These are phyloP conservation scores for Moesziomyces aphidis DNA, from an alignment of 1,284 basidiomycete genomes.

Conservation along the genomic window DNA sequence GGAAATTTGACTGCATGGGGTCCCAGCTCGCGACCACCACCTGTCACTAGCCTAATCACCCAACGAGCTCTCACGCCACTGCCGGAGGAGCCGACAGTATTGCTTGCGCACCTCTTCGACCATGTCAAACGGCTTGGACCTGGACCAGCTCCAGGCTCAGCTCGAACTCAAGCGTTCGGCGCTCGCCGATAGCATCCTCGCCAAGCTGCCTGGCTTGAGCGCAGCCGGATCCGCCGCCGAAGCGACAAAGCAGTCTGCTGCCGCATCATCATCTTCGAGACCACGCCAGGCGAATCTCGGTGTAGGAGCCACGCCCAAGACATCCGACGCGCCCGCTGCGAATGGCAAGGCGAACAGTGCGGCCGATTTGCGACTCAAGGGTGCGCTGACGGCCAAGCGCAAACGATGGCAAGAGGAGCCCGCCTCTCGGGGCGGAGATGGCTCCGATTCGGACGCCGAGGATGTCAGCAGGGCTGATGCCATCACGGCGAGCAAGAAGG, in stretches of 20 bases:
- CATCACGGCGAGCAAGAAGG: slow-evolving; percentile 24
- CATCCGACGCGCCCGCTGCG: not conserved
- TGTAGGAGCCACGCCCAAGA: slow-evolving; percentile 49
- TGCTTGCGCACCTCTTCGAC: not conserved
- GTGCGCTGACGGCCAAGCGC: slow-evolving; percentile 46
- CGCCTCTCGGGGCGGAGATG: slow-evolving; percentile 4
- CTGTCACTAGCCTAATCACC: not conserved
- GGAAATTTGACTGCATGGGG: not conserved
- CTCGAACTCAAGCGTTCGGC: slow-evolving; percentile 57
- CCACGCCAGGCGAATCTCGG: slow-evolving; percentile 56
- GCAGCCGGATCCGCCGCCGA: slow-evolving; percentile 15
- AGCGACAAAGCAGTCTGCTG: slow-evolving; percentile 4
- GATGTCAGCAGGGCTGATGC: slow-evolving; percentile 25
- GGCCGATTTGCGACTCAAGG: slow-evolving; percentile 49
- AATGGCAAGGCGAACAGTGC: slow-evolving; percentile 24
- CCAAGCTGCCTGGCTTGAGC: slow-evolving; percentile 38
- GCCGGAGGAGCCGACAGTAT: not conserved
- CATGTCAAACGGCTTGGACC: slow-evolving; percentile 45
- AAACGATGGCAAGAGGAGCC: slow-evolving; percentile 31
- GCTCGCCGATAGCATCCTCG: slow-evolving; percentile 58
- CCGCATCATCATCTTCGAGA: slow-evolving; percentile 4
- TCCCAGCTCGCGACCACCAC: not conserved
- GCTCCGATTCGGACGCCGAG: slow-evolving; percentile 33
- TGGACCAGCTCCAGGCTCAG: slow-evolving; percentile 59
- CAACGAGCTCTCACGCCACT: not conserved